Evolutionary conservation across 352 stramenopile species (phyloP).

Genomic region (Globisporangium perplexum): DNA sequence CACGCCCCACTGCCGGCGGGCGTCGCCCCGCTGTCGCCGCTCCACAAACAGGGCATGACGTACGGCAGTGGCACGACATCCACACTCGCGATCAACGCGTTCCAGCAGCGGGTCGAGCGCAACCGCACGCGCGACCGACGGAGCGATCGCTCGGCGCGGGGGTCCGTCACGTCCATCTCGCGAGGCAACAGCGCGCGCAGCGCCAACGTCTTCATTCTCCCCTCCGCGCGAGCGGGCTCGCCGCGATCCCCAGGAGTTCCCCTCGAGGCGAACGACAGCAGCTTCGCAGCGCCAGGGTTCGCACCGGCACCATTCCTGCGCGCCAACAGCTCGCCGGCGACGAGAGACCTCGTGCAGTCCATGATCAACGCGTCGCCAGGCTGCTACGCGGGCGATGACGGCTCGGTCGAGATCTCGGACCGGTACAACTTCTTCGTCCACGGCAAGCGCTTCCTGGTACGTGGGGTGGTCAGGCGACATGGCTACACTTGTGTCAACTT

Average conservation of each 20-base stretch:
- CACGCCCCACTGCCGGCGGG: too few species aligned
- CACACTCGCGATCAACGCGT: conserved; percentile 13
- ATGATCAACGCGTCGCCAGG: conserved; percentile 18
- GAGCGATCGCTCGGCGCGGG: background rate
- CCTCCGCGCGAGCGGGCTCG: background rate
- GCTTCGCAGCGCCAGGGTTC: background rate
- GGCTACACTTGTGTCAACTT: background rate
- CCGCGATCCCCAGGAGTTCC: background rate
- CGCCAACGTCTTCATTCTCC: background rate
- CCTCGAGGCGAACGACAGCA: too few species aligned
- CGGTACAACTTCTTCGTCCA: conserved; percentile 60
- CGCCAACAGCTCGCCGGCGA: background rate
- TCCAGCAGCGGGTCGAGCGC: conserved; percentile 11
- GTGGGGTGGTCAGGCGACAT: too few species aligned
- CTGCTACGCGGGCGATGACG: conserved; percentile 48
- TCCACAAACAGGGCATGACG: conserved; percentile 26
- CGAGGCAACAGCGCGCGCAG: conserved; percentile 2
- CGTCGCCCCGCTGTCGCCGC: too few species aligned
- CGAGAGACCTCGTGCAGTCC: conserved; percentile 7
- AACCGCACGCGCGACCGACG: conserved; percentile 8
- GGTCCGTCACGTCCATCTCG: conserved; percentile 1
- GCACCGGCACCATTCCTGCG: background rate
- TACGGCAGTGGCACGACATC: conserved; percentile 8
- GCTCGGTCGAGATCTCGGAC: conserved; percentile 38
- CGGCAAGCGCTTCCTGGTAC: conserved; percentile 39